Evolutionary conservation across 1,284 basidiomycete species (phyloP).

Genomic region (Rhodotorula sp.): DNA sequence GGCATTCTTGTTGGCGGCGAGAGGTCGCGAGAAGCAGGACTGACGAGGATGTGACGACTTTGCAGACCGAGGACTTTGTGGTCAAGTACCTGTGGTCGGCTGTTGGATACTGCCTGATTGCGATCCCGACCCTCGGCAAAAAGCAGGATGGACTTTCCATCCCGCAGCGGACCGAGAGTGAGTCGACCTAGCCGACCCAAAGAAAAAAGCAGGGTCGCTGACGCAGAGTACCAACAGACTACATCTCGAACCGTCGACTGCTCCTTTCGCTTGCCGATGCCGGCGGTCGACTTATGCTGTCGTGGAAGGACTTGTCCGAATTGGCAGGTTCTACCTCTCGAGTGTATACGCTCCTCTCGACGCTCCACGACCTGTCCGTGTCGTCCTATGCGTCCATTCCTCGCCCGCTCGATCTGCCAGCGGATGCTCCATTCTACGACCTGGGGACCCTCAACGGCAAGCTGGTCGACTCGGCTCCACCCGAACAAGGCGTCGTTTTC

Average conservation of each 20-base stretch:
- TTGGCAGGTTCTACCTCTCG: conserved; percentile 88
- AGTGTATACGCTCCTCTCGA: conserved; percentile 81
- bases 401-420: conserved; percentile 46
- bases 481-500: conserved; percentile 57
- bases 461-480: conserved; percentile 36
- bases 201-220: no score
- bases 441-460: conserved; percentile 53
- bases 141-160: conserved; percentile 48
- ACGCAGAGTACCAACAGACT: conserved; percentile 54
- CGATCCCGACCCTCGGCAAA: conserved; percentile 72
- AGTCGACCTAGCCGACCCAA: conserved; percentile 41
- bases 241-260: conserved; percentile 91
- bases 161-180: conserved; percentile 61
- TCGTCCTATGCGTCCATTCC: conserved; percentile 53
- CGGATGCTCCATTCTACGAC: conserved; percentile 51
- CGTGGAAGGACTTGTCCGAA: conserved; percentile 73
- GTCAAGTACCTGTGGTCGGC: conserved; percentile 85
- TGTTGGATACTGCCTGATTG: conserved; percentile 64
- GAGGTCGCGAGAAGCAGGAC: background rate
- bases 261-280: conserved; percentile 91
- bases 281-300: conserved; percentile 63
- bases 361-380: conserved; percentile 67
- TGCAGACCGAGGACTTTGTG: conserved; percentile 72
- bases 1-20: no score
- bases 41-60: background rate